A percentile compares a stretch with the other conserved stretches of the same genome.
Conservation (phyloP, 116 monocot species). For the Cymodocea nodosa region DNA sequence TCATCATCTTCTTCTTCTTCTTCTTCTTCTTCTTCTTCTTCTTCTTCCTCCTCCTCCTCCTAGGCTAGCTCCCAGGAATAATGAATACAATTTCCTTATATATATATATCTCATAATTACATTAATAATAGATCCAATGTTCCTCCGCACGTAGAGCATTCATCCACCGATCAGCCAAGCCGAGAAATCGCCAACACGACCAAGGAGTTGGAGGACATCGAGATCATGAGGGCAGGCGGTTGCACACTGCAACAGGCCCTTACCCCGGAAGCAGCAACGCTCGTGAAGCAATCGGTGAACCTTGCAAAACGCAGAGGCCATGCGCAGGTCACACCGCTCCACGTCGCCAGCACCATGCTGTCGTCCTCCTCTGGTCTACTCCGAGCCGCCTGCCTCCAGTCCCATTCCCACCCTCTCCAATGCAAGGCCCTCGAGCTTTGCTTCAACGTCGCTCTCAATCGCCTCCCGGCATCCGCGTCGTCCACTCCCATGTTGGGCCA, state of each 20-base stretch:
- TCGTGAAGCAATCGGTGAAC: constrained; percentile 56
- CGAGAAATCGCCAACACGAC: no score
- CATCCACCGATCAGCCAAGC: not conserved
- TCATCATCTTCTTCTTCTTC: not conserved
- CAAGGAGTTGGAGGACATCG: not conserved
- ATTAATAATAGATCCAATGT: no score
- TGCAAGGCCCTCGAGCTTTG: constrained; percentile 89
- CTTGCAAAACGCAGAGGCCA: constrained; percentile 68
- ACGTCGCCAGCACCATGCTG: constrained; percentile 80
- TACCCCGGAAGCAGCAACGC: constrained; percentile 37
- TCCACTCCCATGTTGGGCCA: constrained; percentile 28
- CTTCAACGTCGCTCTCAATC: constrained; percentile 90
- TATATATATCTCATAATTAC: no score
- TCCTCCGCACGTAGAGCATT: not conserved
- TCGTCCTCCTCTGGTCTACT: constrained; percentile 54
- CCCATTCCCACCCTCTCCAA: constrained; percentile 76
- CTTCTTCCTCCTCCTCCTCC: constrained; percentile 1
- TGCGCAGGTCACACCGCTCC: constrained; percentile 77
- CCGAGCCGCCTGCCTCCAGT: constrained; percentile 64
- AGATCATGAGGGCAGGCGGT: constrained; percentile 60
- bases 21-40: constrained; percentile 4
- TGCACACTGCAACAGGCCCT: constrained; percentile 69
- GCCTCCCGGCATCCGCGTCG: constrained; percentile 51
- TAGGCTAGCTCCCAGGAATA: no score
- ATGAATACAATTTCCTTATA: no score